Conservation (phyloP, 2,329 filamentous ascomycete species). For the Curvularia lunata region DNA sequence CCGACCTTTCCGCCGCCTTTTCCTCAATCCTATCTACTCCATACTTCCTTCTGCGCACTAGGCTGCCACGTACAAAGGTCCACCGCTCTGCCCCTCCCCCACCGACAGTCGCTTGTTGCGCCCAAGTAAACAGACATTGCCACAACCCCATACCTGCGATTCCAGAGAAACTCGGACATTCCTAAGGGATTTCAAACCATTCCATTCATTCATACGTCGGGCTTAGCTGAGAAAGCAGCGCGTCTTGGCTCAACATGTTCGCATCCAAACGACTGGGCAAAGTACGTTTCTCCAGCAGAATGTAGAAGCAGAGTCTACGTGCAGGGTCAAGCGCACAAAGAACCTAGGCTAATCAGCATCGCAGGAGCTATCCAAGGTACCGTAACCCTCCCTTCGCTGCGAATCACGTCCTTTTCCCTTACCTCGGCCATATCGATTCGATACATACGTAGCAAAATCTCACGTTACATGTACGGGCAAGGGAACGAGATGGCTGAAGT, state of each 20-base stretch:
- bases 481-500: not conserved
- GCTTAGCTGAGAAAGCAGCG: not conserved
- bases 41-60: not conserved
- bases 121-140: not conserved
- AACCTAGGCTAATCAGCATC: constrained; percentile 4
- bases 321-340: not conserved
- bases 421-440: too few species aligned
- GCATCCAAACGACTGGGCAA: constrained; percentile 58
- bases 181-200: not conserved
- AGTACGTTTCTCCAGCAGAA: constrained; percentile 40
- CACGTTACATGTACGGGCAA: not conserved
- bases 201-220: not conserved
- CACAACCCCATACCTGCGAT: not conserved
- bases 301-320: not conserved
- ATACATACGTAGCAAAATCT: not conserved
- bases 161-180: not conserved
- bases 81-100: constrained; percentile 14
- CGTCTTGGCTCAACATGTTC: constrained; percentile 51
- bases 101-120: constrained; percentile 1
- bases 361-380: constrained; percentile 33
- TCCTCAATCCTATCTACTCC: not conserved
- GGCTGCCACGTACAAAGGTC: constrained; percentile 9
- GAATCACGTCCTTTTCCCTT: not conserved
- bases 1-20: not conserved
- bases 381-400: constrained; percentile 1